Percentiles rank a stretch among this genome's conserved stretches.
phyloP scores from a whole-genome alignment of 176 grass and related monocot genomes.

The Juncus effusus region DNA sequence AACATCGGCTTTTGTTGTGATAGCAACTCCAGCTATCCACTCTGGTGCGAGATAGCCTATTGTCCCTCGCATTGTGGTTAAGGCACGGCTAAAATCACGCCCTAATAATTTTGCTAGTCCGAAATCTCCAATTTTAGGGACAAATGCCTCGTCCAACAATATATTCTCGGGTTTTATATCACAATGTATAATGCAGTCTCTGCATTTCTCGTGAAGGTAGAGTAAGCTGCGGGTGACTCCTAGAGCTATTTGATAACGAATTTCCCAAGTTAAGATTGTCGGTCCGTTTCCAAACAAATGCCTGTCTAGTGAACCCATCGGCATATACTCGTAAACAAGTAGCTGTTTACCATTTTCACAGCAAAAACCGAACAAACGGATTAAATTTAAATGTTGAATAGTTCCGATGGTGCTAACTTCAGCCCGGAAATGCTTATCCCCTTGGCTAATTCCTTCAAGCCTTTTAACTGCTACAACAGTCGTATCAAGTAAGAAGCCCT shows the following conservation, averaged over 20 bases:
- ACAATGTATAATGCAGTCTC: slow-evolving; percentile 56
- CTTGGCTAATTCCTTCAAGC: slow-evolving; percentile 34
- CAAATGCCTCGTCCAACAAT: slow-evolving; percentile 37
- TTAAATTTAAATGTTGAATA: slow-evolving; percentile 49
- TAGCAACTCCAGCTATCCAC: slow-evolving; percentile 37
- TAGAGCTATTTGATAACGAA: slow-evolving; percentile 19
- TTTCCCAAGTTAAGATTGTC: slow-evolving; percentile 8
- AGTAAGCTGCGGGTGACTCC: slow-evolving; percentile 33
- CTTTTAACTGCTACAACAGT: slow-evolving; percentile 55
- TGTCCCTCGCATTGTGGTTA: slow-evolving; percentile 48
- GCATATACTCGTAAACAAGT: slow-evolving; percentile 28
- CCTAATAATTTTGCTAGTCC: slow-evolving; percentile 52
- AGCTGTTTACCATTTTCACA: slow-evolving; percentile 4
- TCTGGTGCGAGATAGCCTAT: slow-evolving; percentile 50
- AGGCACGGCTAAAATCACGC: slow-evolving; percentile 34
- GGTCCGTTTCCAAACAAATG: slow-evolving; percentile 31
- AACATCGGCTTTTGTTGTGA: slow-evolving; percentile 49
- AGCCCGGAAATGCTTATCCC: slow-evolving; percentile 59
- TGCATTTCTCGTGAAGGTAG: slow-evolving; percentile 53
- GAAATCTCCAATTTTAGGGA: slow-evolving; percentile 47
- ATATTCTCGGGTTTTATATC: slow-evolving; percentile 64
- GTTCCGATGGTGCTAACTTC: slow-evolving; percentile 45
- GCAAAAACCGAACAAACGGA: slow-evolving; percentile 32
- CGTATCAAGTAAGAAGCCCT: slow-evolving; percentile 34
- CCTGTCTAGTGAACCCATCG: slow-evolving; percentile 25